Evolutionary conservation across 1,284 basidiomycete species (phyloP).

Genomic region (Cutaneotrichosporon cyanovorans): DNA sequence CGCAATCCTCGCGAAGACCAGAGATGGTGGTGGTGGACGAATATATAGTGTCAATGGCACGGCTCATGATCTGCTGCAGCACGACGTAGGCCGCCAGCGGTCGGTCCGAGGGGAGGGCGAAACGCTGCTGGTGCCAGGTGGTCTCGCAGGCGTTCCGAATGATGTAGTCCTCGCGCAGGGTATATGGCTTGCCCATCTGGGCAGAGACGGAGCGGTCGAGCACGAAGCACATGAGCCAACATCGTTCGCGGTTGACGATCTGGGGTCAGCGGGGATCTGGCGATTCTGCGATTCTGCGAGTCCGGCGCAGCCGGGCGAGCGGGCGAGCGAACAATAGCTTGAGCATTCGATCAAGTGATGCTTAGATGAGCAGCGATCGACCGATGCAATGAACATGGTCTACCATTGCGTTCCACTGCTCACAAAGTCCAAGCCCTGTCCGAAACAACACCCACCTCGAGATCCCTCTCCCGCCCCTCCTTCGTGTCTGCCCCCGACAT

Average conservation of each 20-base stretch:
- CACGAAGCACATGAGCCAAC: constrained; percentile 86
- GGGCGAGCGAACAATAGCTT: too few relatives aligned
- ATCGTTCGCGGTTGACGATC: constrained; percentile 86
- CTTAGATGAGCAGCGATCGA: too few relatives aligned
- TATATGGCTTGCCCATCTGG: constrained; percentile 50
- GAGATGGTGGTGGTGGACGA: constrained; percentile 72
- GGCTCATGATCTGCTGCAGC: constrained; percentile 75
- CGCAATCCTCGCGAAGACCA: constrained; percentile 76
- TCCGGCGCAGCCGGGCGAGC: too few relatives aligned
- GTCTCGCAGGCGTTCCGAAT: constrained; percentile 74
- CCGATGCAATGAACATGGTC: too few relatives aligned
- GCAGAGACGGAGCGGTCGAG: constrained; percentile 84
- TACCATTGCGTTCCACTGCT: too few relatives aligned
- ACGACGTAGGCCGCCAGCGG: constrained; percentile 50
- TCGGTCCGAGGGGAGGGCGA: constrained; percentile 57
- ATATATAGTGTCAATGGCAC: constrained; percentile 83
- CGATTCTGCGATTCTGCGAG: too few relatives aligned
- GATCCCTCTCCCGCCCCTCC: constrained; percentile 51
- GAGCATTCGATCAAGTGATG: too few relatives aligned
- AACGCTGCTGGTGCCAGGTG: constrained; percentile 54
- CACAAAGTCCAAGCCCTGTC: too few relatives aligned
- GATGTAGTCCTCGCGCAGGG: constrained; percentile 57
- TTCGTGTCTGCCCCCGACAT: constrained; percentile 60
- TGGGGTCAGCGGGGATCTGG: too few relatives aligned
- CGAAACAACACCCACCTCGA: constrained; percentile 28